These are phyloP conservation scores for Eucalyptus tenuipes DNA, from an alignment of 345 rosid species.

Conservation along the genomic window DNA sequence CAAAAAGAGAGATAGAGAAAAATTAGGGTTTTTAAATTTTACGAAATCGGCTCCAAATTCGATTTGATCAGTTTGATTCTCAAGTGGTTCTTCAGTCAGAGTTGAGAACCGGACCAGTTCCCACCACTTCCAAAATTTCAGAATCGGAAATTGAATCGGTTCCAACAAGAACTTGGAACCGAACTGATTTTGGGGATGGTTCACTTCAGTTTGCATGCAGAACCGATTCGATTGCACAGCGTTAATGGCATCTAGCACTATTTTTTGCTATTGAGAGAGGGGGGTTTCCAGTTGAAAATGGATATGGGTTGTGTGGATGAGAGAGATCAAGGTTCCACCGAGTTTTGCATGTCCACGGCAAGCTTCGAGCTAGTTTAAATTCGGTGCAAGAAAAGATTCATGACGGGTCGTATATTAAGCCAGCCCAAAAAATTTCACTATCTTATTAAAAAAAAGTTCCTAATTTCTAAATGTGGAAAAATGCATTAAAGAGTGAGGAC, in stretches of 20 bases:
- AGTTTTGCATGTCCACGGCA: neutral
- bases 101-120: accelerated
- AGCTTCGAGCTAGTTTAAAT: neutral
- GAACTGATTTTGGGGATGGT: too few species aligned
- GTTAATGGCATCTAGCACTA: too few species aligned
- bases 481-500: neutral
- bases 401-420: neutral
- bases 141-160: neutral
- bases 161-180: neutral
- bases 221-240: too few species aligned
- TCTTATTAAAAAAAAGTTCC: neutral
- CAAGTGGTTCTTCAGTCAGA: neutral
- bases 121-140: neutral
- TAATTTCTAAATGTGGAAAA: neutral
- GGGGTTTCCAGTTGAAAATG: neutral
- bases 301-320: neutral
- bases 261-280: neutral
- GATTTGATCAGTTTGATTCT: neutral
- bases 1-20: neutral
- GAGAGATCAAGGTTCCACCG: neutral
- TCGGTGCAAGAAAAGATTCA: neutral
- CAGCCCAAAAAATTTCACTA: neutral
- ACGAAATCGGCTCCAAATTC: neutral
- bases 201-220: too few species aligned
- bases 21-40: too few species aligned